Percentiles rank a stretch among this genome's conserved stretches.
phyloP scores from a whole-genome alignment of 129 eudicot genomes.

The Cynara cardunculus region DNA sequence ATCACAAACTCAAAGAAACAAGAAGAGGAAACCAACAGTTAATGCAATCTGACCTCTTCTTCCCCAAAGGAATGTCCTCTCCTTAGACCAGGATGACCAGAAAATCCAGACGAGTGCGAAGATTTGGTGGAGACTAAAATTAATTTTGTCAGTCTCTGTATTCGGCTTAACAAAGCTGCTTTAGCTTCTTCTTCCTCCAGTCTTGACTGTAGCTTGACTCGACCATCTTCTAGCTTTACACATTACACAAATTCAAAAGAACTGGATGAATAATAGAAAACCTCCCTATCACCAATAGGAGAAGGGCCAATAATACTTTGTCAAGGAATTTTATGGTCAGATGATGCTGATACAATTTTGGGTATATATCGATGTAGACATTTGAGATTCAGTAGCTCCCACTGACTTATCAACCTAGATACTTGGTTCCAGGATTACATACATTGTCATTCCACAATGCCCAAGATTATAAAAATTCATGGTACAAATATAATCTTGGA shows the following conservation, averaged over 20 bases:
- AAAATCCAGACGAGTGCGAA: conserved; percentile 61
- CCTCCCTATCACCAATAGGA: not conserved
- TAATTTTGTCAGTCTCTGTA: conserved; percentile 88
- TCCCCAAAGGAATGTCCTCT: conserved; percentile 97
- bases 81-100: conserved; percentile 66
- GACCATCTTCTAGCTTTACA: conserved; percentile 88
- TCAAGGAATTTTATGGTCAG: conserved; percentile 4
- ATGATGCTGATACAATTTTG: not conserved
- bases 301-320: not conserved
- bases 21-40: not conserved
- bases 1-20: conserved; percentile 7
- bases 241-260: conserved; percentile 29
- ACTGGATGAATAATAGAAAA: not conserved
- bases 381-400: conserved; percentile 6
- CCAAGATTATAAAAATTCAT: not conserved
- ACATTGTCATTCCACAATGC: not conserved
- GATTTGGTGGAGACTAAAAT: conserved; percentile 88
- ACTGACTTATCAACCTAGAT: not conserved
- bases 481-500: not conserved
- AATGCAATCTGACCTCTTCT: conserved; percentile 65
- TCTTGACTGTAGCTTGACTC: conserved; percentile 73
- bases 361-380: conserved; percentile 1
- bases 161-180: conserved; percentile 82
- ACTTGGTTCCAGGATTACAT: not conserved
- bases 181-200: conserved; percentile 93